Conservation (phyloP, 2,329 filamentous ascomycete genomes). For the Cladosporium phlei region DNA sequence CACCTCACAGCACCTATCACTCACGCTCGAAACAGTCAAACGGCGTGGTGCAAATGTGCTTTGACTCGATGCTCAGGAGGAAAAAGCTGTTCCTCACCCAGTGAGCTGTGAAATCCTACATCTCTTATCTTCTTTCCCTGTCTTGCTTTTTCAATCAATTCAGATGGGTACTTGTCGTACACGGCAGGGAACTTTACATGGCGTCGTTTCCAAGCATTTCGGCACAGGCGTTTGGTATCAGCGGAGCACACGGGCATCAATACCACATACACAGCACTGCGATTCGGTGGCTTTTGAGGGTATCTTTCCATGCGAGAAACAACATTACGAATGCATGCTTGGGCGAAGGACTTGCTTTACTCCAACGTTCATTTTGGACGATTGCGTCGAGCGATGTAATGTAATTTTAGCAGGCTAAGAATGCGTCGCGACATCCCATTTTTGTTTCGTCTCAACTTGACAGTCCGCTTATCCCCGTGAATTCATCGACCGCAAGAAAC, state of each 20-base stretch:
- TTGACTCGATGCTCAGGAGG: constrained; percentile 34
- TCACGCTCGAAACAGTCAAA: constrained; percentile 32
- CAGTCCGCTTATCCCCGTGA: constrained; percentile 8
- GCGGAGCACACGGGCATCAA: not conserved
- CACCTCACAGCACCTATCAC: constrained; percentile 22
- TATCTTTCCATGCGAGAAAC: not conserved
- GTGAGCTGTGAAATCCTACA: not conserved
- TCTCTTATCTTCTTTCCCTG: not conserved
- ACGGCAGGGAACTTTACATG: too few relatives aligned
- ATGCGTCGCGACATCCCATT: not conserved
- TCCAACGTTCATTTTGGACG: too few relatives aligned
- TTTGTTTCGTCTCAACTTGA: not conserved
- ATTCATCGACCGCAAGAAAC: constrained; percentile 1
- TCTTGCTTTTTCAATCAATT: not conserved
- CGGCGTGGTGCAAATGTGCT: constrained; percentile 30
- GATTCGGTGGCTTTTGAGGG: not conserved
- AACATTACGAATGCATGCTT: too few relatives aligned
- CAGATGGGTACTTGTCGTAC: too few relatives aligned
- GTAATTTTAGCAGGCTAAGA: not conserved
- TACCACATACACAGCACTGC: not conserved
- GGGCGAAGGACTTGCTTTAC: too few relatives aligned
- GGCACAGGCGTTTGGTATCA: too few relatives aligned
- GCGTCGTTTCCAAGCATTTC: too few relatives aligned
- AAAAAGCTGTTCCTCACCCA: constrained; percentile 30
- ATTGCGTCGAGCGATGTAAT: not conserved